Evolutionary conservation across 805 yeast species (phyloP).

Genomic region (Hanseniaspora taiwanica): DNA sequence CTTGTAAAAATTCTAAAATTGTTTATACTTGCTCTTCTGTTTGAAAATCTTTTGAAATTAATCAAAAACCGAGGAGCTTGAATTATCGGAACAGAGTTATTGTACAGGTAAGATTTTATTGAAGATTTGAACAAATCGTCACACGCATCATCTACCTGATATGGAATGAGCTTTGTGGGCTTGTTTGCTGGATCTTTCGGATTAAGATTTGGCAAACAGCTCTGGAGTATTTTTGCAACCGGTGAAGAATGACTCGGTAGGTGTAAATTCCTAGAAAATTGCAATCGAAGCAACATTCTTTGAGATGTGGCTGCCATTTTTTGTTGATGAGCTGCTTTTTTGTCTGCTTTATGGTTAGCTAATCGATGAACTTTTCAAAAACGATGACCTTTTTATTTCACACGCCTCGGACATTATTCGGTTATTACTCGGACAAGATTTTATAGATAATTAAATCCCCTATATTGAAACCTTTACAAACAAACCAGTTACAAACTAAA

Average conservation of each 20-base stretch:
- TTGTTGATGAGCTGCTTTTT: no score
- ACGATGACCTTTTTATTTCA: no score
- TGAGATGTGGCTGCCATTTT: no score
- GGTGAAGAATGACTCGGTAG: not conserved
- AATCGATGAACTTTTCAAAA: no score
- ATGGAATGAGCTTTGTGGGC: not conserved
- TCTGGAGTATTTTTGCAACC: slow-evolving; percentile 1
- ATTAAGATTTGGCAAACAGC: not conserved
- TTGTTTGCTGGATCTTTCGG: not conserved
- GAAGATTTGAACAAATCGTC: not conserved
- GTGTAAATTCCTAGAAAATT: not conserved
- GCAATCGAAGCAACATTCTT: no score
- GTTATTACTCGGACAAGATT: no score
- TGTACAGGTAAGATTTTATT: not conserved
- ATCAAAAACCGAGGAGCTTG: not conserved
- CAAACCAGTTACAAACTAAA: no score
- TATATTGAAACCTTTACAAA: no score
- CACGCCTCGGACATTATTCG: no score
- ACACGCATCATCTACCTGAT: not conserved
- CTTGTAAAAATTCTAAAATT: not conserved
- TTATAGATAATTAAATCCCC: no score
- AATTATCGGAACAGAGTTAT: not conserved
- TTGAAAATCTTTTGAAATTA: not conserved
- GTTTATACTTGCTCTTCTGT: not conserved
- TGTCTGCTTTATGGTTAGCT: no score